Evolutionary conservation across 768 basidiomycete genomes (phyloP), one percentile per base, ranked within the genome.

Genomic region (Favolaschia claudopus): DNA sequence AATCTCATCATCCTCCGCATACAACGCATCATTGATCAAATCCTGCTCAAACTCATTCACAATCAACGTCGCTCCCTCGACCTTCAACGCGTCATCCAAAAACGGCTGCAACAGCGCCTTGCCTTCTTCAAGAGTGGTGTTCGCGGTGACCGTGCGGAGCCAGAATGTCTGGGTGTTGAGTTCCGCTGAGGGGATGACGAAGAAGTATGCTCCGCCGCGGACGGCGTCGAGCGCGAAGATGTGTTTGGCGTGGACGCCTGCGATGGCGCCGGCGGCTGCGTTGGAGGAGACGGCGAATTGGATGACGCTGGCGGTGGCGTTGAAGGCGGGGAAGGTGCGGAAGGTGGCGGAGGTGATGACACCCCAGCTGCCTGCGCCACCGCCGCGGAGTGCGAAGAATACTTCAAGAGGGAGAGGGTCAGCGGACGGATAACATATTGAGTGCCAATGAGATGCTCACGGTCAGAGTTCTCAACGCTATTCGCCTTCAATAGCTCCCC

Each of bases 291-390:
- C 55, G 15, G 45, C 19, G 54, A 74, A 55, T n/a, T 39, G 40
- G 6, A 68, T 46, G 6, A 39, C 33, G 28, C 70, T 70, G 17
- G 67, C 6, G 13, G 71, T 67, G 13, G 51, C 67, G 29, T 70
- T 67, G 61, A 77, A 76, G 25, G 70, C 73, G 5, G 75, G 72
- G 64, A 63, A 74, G 2, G 73, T 74, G 34, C 64, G 66, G 64
- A 76, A 63, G 8, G 76, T 77, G 1, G 73, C 72, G n/a, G 73
- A 70, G 19, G 74, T 65, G 37, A 77, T 69, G n/a, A 77, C 69
- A 17, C 75, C n/a, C n/a, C n/a, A n/a, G n/a, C n/a, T n/a, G n/a
- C n/a, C n/a, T n/a, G n/a, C n/a, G n/a, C n/a, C n/a, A n/a, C n/a
- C n/a, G n/a, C n/a, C n/a, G n/a, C n/a, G n/a, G n/a, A 70, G 46